Base-by-base conservation (phyloP, 768 basidiomycete species). In the Podaxis pistillaris region DNA sequence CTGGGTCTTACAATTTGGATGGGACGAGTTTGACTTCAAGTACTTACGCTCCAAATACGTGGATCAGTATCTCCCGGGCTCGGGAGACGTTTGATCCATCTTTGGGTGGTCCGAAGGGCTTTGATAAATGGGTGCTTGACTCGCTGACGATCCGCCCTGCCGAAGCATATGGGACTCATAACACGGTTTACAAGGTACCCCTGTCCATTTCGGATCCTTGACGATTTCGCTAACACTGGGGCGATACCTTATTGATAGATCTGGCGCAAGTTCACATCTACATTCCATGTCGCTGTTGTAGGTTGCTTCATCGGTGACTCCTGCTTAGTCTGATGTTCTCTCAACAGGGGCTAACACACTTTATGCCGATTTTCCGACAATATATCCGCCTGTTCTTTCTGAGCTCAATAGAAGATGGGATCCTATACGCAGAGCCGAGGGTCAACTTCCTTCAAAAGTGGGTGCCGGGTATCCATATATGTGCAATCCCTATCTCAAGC, bases 111-210 rank as follows among this genome's bases (percentile, higher is more conserved):
- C 77, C 81, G 0, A 78, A 81, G 63, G 88, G 83, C 1, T 92
- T 93, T 61, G 90, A 93, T 71, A 74, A 75, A 56, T 90, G 88
- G 89, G 79, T 87, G 9, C 71, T 83, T 53, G 78, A 76, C 47
- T 73, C 82, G 3, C 76, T 90, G 77, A 85, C 80, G 56, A 90
- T 93, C 67, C 84, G 87, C 70, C 87, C 90, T 9, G 76, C 78
- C 2, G 87, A 91, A 66, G 89, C 89, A 3, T 91, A 92, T 66
- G 77, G 80, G 3, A 91, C 87, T 1, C 87, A 91, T 64, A 89
- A 90, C 57, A 90, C 88, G 4, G 78, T 86, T 9, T 74, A 78
- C 2, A 89, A 90, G 81, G 90, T 85, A 58, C 11, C 0, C n/a
- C 49, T 28, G 37, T 24, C 4, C 13, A 46, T 46, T 54, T 26